Conservation (phyloP, 2,329 filamentous ascomycete genomes). For the Colletotrichum lindemuthianum region DNA sequence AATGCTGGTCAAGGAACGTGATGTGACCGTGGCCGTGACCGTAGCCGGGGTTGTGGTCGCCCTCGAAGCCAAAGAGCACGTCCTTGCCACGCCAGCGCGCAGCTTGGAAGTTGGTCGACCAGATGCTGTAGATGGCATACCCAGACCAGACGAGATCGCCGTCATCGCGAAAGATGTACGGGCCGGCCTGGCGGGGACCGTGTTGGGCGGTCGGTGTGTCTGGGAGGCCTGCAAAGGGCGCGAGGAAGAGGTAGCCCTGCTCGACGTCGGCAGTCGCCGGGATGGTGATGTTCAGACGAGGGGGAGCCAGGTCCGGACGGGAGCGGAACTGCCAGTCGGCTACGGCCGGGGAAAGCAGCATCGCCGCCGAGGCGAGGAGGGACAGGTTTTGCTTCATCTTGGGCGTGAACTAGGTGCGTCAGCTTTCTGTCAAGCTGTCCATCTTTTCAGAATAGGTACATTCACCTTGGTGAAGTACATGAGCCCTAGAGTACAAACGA, state of each 20-base stretch:
- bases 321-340: conserved; percentile 37
- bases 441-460: conserved; percentile 30
- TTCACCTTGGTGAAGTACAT: conserved; percentile 35
- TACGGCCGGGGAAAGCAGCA: conserved; percentile 15
- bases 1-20: conserved; percentile 63
- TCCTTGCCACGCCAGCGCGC: conserved; percentile 60
- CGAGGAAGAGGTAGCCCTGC: conserved; percentile 56
- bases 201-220: conserved; percentile 48
- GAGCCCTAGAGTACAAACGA: conserved; percentile 3
- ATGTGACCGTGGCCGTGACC: conserved; percentile 65
- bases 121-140: conserved; percentile 61
- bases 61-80: conserved; percentile 64
- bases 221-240: conserved; percentile 48
- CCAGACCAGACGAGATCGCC: conserved; percentile 68
- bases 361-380: background rate
- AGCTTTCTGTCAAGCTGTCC: conserved; percentile 10
- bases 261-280: conserved; percentile 51
- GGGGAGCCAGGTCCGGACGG: conserved; percentile 44
- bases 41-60: conserved; percentile 60
- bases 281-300: conserved; percentile 54
- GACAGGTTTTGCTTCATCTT: conserved; percentile 11
- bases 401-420: conserved; percentile 6
- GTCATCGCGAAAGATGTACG: conserved; percentile 65
- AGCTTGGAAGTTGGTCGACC: conserved; percentile 64
- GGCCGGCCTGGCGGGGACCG: conserved; percentile 60